Evolutionary conservation across 495 filamentous ascomycete genomes (phyloP), one percentile per base, ranked within the genome.

Genomic region (Tuber aestivum): DNA sequence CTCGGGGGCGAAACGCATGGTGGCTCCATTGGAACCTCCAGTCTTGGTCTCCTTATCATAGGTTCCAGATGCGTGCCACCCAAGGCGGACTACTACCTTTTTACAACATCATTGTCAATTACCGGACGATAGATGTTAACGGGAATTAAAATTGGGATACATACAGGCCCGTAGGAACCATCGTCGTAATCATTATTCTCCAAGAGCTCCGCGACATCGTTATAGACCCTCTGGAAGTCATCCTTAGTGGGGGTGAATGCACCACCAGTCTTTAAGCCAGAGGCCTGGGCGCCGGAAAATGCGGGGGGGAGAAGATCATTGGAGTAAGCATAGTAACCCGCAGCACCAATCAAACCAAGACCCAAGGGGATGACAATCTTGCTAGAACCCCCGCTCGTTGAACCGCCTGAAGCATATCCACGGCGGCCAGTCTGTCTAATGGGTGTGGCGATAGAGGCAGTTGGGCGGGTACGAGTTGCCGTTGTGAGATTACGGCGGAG

Each of bases 171-270:
- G 83, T 97, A 99, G 86, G 91, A 94, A 79, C 95, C 95, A 85
- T 99, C 95, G 83, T 97, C 95, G 82, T 97, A 97, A 76, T 97
- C 93, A 77, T 95, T 93, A 85, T 97, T 92, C 84, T 94, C 91
- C 69, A 99, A 86, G 44, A 86, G 85, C 80, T 86, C 85, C 50
- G 95, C 94, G 81, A 99, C 90, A 83, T 90, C 91, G 82, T 97
- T 90, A 86, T 99, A 99, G 77, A 97, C 94, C 86, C 92, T 91
- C 88, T 97, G 94, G 87, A 97, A 99, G 84, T 99, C 94, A 74
- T 90, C 90, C 86, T 92, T 88, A 78, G 88, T 92, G 78, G 94
- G 93, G 37, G 85, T 88, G 85, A 96, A 92, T 56, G 87, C 80
- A 77, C 88, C 90, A 79, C 83, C 81, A 23, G 86, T 86, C 76